Base-by-base conservation (phyloP, 768 basidiomycete genomes). In the Suillus tomentosus region DNA sequence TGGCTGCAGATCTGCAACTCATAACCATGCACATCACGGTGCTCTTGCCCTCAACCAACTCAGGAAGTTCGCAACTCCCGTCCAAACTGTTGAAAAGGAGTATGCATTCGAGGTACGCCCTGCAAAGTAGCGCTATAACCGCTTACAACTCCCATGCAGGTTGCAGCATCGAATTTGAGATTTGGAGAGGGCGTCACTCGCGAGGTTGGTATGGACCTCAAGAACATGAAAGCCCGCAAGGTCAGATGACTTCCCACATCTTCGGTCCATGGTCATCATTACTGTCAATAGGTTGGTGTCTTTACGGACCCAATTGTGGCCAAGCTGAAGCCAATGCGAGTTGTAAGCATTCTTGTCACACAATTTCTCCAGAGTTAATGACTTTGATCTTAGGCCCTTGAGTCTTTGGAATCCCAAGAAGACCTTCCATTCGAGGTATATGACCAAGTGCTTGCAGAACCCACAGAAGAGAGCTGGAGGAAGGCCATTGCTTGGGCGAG, bases 121-220 rank as follows among this genome's bases (percentile, higher is more conserved):
- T 3, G 56, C n/a, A n/a, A 47, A 27, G 11, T 3, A 48, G 22
- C 36, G 31, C 14, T 62, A 51, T 42, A 55, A 42, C 27, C 51
- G 7, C 62, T 15, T 45, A 60, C 27, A n/a, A 8, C 17, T 22
- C 37, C 34, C 8, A 19, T 9, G 27, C 64, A 93, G 91, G 87
- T 95, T 51, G 90, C 94, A 14, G 94, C 95, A 5, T 88, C 91
- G 48, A 94, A 96, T 75, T 77, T 96, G 65, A 81, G 94, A 58
- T 96, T 96, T 71, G 94, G 94, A 2, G 90, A 94, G 66, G 94
- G 94, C 37, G 95, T 94, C 42, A 95, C 94, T 4, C 82, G 83
- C 45, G 94, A 96, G 76, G 91, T 96, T 36, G 95, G 94, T 40
- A 94, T 95, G 90, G 95, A 95, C 76, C 82, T 96, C 69, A 91